Base-by-base conservation (phyloP, 2,329 filamentous ascomycete species). In the Clonostachys byssicola region DNA sequence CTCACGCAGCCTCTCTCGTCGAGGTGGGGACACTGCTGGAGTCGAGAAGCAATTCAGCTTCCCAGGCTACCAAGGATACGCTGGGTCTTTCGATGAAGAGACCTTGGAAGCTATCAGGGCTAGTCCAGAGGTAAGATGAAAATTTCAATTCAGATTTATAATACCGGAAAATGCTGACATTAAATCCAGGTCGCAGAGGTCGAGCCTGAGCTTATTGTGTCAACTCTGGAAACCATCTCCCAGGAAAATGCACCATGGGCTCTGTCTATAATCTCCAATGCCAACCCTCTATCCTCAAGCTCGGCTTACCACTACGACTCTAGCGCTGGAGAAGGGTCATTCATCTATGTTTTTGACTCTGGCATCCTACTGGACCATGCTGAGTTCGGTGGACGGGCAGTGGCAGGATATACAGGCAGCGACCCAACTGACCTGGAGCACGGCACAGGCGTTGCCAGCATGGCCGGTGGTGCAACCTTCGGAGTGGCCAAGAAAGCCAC, bases 261-360 rank as follows among this genome's bases (percentile, higher is more conserved):
- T 33, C 57, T 67, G 4, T 60, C 55, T 17, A 51, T 62, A 10
- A 54, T 68, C 48, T 67, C 63, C 12, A 60, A 61, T 51, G 56
- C 59, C 34, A 30, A 45, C 1, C 46, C 46, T 2, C 44, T 39
- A 9, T 41, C 33, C 33, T 60, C 58, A 38, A 56, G 46, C 30
- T 56, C 51, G 12, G 57, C 50, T 45, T 82, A 81, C 59, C 59
- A 72, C 43, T 81, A 77, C 51, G 76, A 81, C 57, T 64, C 64
- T 47, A 64, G 63, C n/a, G 73, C 73, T 42, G 77, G 77, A 17
- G 42, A 67, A 42, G 73, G 72, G 34, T 78, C 78, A 53, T 83
- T 76, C 30, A 75, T 73, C 42, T 86, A 80, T 60, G 63, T 86
- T 18, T 73, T 86, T 43, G 83, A 86, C 62, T 85, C 80, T 5